Evolutionary conservation across 148 eudicot genomes (phyloP).

Genomic region (Persicaria tinctoria): DNA sequence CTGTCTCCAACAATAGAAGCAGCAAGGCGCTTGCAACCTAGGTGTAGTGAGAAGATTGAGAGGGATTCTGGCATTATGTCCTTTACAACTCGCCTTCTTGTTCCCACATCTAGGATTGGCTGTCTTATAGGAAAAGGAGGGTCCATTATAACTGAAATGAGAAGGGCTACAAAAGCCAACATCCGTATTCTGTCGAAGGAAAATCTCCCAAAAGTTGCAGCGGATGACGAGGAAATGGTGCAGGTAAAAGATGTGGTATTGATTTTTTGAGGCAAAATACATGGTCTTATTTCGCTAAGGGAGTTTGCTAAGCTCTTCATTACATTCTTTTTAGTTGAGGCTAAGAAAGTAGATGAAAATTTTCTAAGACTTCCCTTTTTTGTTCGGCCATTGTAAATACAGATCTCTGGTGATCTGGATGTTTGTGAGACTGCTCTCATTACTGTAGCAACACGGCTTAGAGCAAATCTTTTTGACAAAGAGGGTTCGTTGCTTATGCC

Average conservation of each 20-base stretch:
- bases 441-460: slow-evolving; percentile 67
- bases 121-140: slow-evolving; percentile 98
- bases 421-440: slow-evolving; percentile 78
- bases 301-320: neutral
- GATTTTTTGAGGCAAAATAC: neutral
- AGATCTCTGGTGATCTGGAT: slow-evolving; percentile 95
- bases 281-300: neutral
- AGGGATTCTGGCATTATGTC: slow-evolving; percentile 90
- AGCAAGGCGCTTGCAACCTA: slow-evolving; percentile 88
- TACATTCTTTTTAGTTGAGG: neutral
- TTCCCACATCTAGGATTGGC: slow-evolving; percentile 76
- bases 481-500: slow-evolving; percentile 83
- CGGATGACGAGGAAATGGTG: slow-evolving; percentile 92
- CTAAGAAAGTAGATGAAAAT: neutral
- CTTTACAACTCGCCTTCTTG: slow-evolving; percentile 71
- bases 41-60: slow-evolving; percentile 95
- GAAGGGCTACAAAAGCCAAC: slow-evolving; percentile 82
- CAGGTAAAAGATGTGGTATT: slow-evolving; percentile 44
- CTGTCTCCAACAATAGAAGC: slow-evolving; percentile 88
- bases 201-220: slow-evolving; percentile 82
- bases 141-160: slow-evolving; percentile 80
- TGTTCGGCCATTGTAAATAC: slow-evolving; percentile 3
- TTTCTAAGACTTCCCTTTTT: neutral
- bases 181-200: slow-evolving; percentile 89
- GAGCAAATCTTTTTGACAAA: slow-evolving; percentile 89